phyloP scores from a whole-genome alignment of 768 basidiomycete genomes.

The Porpolomopsis calyptriformis region DNA sequence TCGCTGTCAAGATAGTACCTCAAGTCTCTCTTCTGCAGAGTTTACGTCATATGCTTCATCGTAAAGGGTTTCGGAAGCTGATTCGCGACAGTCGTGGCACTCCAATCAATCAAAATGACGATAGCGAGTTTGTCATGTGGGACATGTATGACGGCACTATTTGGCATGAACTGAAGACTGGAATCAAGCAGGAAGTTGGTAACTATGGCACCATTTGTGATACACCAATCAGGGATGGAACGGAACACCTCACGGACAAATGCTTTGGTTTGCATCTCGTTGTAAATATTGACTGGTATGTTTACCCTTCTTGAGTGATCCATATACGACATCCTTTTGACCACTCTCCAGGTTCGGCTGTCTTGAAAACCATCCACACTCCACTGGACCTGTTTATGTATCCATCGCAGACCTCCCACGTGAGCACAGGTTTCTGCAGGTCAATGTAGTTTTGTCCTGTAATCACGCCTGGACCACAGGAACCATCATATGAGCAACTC shows the following conservation, averaged over 20 bases:
- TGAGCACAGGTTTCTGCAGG: background rate
- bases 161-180: constrained; percentile 11
- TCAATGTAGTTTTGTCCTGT: constrained; percentile 13
- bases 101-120: constrained; percentile 9
- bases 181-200: constrained; percentile 11
- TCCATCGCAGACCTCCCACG: constrained; percentile 1
- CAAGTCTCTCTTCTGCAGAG: constrained; percentile 16
- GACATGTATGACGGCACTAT: constrained; percentile 16
- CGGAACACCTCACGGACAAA: constrained; percentile 6
- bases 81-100: constrained; percentile 9
- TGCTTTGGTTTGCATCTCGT: constrained; percentile 17
- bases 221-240: background rate
- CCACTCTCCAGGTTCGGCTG: constrained; percentile 16
- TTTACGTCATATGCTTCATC: constrained; percentile 12
- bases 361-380: constrained; percentile 12
- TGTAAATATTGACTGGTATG: constrained; percentile 19
- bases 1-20: constrained; percentile 13
- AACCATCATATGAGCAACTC: constrained; percentile 18
- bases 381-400: background rate
- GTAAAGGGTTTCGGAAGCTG: constrained; percentile 9
- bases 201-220: constrained; percentile 11
- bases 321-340: background rate
- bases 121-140: constrained; percentile 17
- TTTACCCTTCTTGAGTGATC: background rate
- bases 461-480: constrained; percentile 20